Conservation (phyloP, 805 yeast species). For the Ogataea degrootiae region DNA sequence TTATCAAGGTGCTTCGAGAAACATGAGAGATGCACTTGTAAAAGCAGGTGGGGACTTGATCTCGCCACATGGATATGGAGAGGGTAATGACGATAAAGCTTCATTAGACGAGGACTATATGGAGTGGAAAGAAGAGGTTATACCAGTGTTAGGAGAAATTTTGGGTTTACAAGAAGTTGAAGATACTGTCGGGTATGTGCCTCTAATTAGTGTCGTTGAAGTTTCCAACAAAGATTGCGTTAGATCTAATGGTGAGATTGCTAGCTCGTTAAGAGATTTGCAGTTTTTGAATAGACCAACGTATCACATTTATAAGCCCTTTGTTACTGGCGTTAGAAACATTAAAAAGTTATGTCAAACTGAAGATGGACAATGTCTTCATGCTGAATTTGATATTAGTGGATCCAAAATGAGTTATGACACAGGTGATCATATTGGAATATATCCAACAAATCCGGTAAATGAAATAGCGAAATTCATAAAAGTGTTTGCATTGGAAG, state of each 20-base stretch:
- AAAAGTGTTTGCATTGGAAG: slow-evolving; percentile 51
- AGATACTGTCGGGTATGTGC: slow-evolving; percentile 53
- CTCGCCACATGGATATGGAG: slow-evolving; percentile 74
- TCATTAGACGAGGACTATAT: slow-evolving; percentile 86
- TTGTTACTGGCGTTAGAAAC: slow-evolving; percentile 52
- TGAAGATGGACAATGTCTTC: slow-evolving; percentile 62
- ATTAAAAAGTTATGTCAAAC: slow-evolving; percentile 60
- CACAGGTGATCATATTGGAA: slow-evolving; percentile 91
- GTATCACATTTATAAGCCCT: slow-evolving; percentile 44
- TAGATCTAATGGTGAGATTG: slow-evolving; percentile 15
- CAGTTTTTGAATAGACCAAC: slow-evolving; percentile 17
- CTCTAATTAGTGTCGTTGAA: slow-evolving; percentile 44
- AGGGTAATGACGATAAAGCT: slow-evolving; percentile 90
- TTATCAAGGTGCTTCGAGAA: slow-evolving; percentile 73
- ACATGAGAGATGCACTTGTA: slow-evolving; percentile 45
- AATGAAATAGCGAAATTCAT: slow-evolving; percentile 62
- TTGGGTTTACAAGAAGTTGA: slow-evolving; percentile 64
- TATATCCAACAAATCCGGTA: slow-evolving; percentile 79
- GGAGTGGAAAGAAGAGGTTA: slow-evolving; percentile 82
- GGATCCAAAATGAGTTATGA: slow-evolving; percentile 68
- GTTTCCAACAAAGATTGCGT: slow-evolving; percentile 23
- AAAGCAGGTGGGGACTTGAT: slow-evolving; percentile 57
- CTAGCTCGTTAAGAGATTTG: slow-evolving; percentile 13
- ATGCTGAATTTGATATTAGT: slow-evolving; percentile 71
- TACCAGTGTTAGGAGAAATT: slow-evolving; percentile 53